A percentile compares a stretch with the other conserved stretches of the same genome.
These are phyloP conservation scores for Globisporangium cederbergense DNA, from an alignment of 352 stramenopile genomes.

Conservation along the genomic window DNA sequence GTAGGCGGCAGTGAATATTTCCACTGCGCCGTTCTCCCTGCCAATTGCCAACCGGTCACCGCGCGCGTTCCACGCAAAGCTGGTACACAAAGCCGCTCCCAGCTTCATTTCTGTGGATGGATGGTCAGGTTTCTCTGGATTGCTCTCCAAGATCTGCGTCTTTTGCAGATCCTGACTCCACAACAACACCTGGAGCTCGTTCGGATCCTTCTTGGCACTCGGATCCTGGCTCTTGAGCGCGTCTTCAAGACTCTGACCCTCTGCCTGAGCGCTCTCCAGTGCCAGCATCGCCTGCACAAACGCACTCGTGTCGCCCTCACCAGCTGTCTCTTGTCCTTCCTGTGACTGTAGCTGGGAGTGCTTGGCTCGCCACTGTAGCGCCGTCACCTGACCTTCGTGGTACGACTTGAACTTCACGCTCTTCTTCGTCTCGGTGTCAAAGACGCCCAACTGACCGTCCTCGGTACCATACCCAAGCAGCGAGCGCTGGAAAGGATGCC, in stretches of 20 bases:
- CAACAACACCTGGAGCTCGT: conserved; percentile 24
- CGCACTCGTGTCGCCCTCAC: conserved; percentile 5
- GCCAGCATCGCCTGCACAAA: conserved; percentile 50
- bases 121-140: conserved; percentile 26
- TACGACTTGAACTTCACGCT: conserved; percentile 43
- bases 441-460: conserved; percentile 58
- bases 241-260: conserved; percentile 47
- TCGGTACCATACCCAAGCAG: conserved; percentile 71
- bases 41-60: conserved; percentile 35
- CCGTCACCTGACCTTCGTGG: conserved; percentile 36
- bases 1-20: conserved; percentile 20
- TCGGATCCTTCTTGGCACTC: conserved; percentile 14
- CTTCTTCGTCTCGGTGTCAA: conserved; percentile 52
- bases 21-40: conserved; percentile 38
- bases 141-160: conserved; percentile 33
- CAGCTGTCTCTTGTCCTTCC: neutral
- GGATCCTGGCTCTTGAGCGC: conserved; percentile 34
- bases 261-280: conserved; percentile 44
- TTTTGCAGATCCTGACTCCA: conserved; percentile 43
- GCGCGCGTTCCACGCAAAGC: conserved; percentile 29
- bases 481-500: conserved; percentile 51
- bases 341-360: neutral
- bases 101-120: conserved; percentile 23
- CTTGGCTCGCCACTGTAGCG: conserved; percentile 43
- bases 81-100: conserved; percentile 9